These are phyloP conservation scores for Mycena rosella DNA, from an alignment of 768 basidiomycete genomes.

Conservation along the genomic window DNA sequence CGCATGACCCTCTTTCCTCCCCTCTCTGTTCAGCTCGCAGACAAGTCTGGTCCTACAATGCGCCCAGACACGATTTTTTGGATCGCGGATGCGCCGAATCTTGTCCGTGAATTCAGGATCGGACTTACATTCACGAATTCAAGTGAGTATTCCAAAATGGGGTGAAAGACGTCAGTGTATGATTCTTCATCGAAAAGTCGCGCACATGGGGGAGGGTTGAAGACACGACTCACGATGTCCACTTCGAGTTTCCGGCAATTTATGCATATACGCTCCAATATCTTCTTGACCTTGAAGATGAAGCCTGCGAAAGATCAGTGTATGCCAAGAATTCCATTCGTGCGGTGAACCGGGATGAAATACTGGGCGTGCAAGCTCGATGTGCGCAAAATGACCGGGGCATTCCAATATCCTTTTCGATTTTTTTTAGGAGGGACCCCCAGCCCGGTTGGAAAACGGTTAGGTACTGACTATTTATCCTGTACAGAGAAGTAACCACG, in stretches of 20 bases:
- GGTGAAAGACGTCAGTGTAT: constrained; percentile 76
- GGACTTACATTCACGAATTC: constrained; percentile 67
- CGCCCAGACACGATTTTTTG: constrained; percentile 87
- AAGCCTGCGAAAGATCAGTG: constrained; percentile 71
- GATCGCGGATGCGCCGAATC: constrained; percentile 87
- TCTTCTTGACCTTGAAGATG: constrained; percentile 99
- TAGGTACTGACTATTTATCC: no score
- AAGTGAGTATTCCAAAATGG: constrained; percentile 58
- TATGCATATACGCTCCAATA: constrained; percentile 98
- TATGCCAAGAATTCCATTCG: no score
- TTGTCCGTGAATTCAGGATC: constrained; percentile 89
- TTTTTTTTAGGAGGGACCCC: no score
- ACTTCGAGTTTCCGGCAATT: constrained; percentile 98
- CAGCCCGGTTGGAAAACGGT: no score
- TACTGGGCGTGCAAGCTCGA: constrained; percentile 95
- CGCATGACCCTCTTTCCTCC: constrained; percentile 92
- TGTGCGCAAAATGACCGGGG: constrained; percentile 99
- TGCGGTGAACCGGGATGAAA: constrained; percentile 89
- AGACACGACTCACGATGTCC: constrained; percentile 92
- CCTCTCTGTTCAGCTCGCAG: constrained; percentile 93
- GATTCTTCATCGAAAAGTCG: constrained; percentile 53
- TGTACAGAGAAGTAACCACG: no score
- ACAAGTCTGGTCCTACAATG: constrained; percentile 90
- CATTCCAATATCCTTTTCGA: constrained; percentile 99
- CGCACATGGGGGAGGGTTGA: constrained; percentile 87